Base-by-base conservation (phyloP, 2,329 filamentous ascomycete genomes). In the Dichotomopilus funicola region DNA sequence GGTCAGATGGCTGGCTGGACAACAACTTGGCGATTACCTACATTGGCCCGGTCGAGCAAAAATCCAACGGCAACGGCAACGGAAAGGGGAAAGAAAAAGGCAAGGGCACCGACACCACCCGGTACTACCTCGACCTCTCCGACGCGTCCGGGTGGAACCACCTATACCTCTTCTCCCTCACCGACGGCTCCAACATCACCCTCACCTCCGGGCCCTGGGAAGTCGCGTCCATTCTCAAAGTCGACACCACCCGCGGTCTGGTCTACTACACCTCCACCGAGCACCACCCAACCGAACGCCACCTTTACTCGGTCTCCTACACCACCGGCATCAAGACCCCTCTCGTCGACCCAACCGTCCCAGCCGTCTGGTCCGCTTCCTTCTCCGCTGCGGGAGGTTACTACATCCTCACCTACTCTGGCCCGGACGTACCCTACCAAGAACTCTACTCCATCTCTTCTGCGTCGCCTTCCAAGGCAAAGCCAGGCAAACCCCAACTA, bases 161-260 rank as follows among this genome's bases (percentile, higher is more conserved):
- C 63, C 71, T 88, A 46, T 88, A 87, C 64, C 71, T 88, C 0
- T 81, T 82, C 64, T 77, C 83, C 0, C 75, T 85, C 13, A 69
- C 77, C 11, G 80, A 80, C 1, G 78, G 79, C 27, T 69, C 78
- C 42, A 72, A 78, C 1, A 77, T 79, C 3, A 72, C 81, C 2
- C 73, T 88, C n/a, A 88, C 85, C 0, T 71, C 73, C 2, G 85
- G 85, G 3, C 73, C 85, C 13, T 88, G 83, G 81, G 85, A 88
- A 64, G 84, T 88, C 2, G 72, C 73, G 0, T 62, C 73, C 0
- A 78, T 88, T 47, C 68, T 83, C 38, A 80, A 83, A 62, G 74
- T 88, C 49, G 83, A 88, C 63, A 73, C 73, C 0, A 65, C 71
- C 41, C 76, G 76, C 6, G 73, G 78, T 33, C 68, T 85, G 6